phyloP scores from a whole-genome alignment of 805 yeast species.

The Saturnispora silvae region DNA sequence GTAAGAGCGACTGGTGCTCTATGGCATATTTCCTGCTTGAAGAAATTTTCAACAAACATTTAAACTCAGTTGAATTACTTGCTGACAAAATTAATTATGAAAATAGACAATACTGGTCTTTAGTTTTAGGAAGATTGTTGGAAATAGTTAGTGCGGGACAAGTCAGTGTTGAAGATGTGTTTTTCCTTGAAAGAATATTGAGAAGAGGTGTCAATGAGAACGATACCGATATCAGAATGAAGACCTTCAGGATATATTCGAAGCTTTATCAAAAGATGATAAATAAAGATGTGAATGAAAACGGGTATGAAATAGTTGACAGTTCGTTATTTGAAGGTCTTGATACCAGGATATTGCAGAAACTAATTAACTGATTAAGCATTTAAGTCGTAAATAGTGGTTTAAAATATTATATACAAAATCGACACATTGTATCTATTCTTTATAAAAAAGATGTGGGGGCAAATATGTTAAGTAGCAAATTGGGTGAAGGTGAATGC shows the following conservation, averaged over 20 bases:
- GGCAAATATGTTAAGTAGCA: too few species aligned
- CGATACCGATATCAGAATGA: constrained; percentile 8
- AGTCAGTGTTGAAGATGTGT: constrained; percentile 11
- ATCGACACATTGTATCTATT: too few species aligned
- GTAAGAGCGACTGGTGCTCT: background rate
- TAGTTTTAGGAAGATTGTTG: constrained; percentile 6
- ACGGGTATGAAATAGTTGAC: constrained; percentile 11
- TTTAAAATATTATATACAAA: too few species aligned
- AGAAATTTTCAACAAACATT: constrained; percentile 3
- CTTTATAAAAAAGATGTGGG: too few species aligned
- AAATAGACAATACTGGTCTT: constrained; percentile 3
- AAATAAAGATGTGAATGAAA: constrained; percentile 1
- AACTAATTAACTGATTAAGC: background rate
- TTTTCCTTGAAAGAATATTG: constrained; percentile 9
- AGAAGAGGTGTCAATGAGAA: constrained; percentile 4
- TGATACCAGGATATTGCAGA: background rate
- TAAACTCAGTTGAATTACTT: background rate
- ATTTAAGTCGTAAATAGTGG: too few species aligned
- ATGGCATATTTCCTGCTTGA: constrained; percentile 4
- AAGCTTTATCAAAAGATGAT: constrained; percentile 3
- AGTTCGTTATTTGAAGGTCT: constrained; percentile 6
- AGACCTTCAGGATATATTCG: constrained; percentile 7
- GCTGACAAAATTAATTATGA: constrained; percentile 1
- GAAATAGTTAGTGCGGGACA: background rate
- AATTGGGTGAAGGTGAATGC: too few species aligned